Evolutionary conservation across 495 filamentous ascomycete genomes (phyloP).

Genomic region (Physcia stellaris): DNA sequence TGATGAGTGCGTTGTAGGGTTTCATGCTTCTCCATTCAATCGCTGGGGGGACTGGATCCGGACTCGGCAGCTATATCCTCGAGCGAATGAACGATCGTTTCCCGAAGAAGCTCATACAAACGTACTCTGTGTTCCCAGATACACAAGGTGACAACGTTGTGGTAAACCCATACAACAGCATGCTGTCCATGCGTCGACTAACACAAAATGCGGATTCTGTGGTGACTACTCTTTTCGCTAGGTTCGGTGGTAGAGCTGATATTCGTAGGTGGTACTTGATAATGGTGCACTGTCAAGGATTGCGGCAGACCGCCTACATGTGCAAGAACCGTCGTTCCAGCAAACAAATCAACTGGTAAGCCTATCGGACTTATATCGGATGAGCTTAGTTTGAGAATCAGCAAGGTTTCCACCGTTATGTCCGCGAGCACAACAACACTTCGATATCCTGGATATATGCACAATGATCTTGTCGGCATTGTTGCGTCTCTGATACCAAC

Average conservation of each 20-base stretch:
- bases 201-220: conserved; percentile 97
- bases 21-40: conserved; percentile 99
- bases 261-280: conserved; percentile 72
- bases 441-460: conserved; percentile 97
- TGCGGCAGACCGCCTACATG: conserved; percentile 84
- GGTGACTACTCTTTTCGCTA: conserved; percentile 23
- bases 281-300: conserved; percentile 91
- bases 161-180: conserved; percentile 94
- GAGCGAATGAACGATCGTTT: conserved; percentile 95
- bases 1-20: conserved; percentile 34
- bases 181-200: conserved; percentile 78
- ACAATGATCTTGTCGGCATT: conserved; percentile 96
- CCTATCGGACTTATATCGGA: conserved; percentile 1
- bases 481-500: conserved; percentile 92
- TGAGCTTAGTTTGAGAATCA: conserved; percentile 1
- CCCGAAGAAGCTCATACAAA: conserved; percentile 97
- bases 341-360: conserved; percentile 89
- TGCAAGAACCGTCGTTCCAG: conserved; percentile 86
- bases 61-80: conserved; percentile 86
- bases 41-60: conserved; percentile 90
- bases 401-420: conserved; percentile 85
- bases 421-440: conserved; percentile 93
- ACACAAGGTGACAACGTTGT: conserved; percentile 72
- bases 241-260: conserved; percentile 7
- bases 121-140: conserved; percentile 96